These are phyloP conservation scores for Mycena albidolilacea DNA, from an alignment of 768 basidiomycete genomes.

Conservation along the genomic window DNA sequence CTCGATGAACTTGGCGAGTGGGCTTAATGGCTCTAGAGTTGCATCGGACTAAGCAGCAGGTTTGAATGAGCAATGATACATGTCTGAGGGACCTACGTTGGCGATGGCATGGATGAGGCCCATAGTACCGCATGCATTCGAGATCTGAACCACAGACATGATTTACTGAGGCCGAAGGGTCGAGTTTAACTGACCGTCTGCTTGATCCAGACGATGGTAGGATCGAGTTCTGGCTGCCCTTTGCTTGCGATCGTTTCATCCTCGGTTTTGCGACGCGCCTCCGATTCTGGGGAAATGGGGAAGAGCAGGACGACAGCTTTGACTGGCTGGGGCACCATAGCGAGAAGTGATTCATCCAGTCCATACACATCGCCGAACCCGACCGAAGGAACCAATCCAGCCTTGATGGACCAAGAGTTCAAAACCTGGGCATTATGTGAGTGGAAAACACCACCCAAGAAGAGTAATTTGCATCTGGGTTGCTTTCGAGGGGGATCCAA, in stretches of 20 bases:
- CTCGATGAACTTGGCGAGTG: slow-evolving; percentile 77
- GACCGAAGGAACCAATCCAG: slow-evolving; percentile 68
- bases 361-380: slow-evolving; percentile 83
- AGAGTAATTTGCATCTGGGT: slow-evolving; percentile 58
- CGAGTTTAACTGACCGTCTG: slow-evolving; percentile 76
- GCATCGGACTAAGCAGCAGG: slow-evolving; percentile 64
- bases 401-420: slow-evolving; percentile 78
- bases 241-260: slow-evolving; percentile 67
- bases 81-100: slow-evolving; percentile 69
- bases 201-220: slow-evolving; percentile 88
- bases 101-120: slow-evolving; percentile 86
- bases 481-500: slow-evolving; percentile 90
- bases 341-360: slow-evolving; percentile 78
- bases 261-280: slow-evolving; percentile 68
- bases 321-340: slow-evolving; percentile 78
- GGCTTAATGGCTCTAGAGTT: slow-evolving; percentile 67
- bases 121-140: slow-evolving; percentile 92
- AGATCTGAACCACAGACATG: slow-evolving; percentile 63
- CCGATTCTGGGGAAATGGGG: slow-evolving; percentile 71
- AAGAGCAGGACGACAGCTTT: slow-evolving; percentile 92
- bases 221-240: slow-evolving; percentile 66
- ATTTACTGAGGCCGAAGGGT: slow-evolving; percentile 2
- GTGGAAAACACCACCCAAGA: slow-evolving; percentile 19
- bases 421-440: slow-evolving; percentile 56
- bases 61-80: neutral